These are phyloP conservation scores for Bipolaris cookei DNA, from an alignment of 2,329 filamentous ascomycete genomes.

Conservation along the genomic window DNA sequence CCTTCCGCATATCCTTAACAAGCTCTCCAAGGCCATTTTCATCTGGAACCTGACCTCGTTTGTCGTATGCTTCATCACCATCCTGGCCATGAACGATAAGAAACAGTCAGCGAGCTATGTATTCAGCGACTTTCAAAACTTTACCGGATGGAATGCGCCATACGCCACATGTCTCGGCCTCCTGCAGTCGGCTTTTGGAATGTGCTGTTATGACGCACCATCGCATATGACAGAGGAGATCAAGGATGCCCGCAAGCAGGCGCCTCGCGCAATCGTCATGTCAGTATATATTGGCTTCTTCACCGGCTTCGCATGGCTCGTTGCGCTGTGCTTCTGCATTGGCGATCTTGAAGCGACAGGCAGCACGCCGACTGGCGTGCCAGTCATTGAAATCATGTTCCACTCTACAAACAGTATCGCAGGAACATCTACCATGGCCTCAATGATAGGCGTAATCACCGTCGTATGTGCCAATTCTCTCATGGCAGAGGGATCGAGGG, in stretches of 20 bases:
- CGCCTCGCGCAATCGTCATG: conserved; percentile 53
- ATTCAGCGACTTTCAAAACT: conserved; percentile 62
- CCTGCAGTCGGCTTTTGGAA: conserved; percentile 61
- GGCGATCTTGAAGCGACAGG: conserved; percentile 56
- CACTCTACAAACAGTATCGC: conserved; percentile 56
- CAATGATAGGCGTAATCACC: conserved; percentile 58
- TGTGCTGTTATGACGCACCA: conserved; percentile 60
- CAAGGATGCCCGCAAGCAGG: conserved; percentile 58
- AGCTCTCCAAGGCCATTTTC: conserved; percentile 58
- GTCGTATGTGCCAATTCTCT: conserved; percentile 55
- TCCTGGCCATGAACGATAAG: conserved; percentile 61
- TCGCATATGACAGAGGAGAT: conserved; percentile 64
- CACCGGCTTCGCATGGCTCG: conserved; percentile 49
- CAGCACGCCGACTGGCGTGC: conserved; percentile 56
- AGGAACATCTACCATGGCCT: conserved; percentile 55
- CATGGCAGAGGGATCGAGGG: conserved; percentile 56
- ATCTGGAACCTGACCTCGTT: conserved; percentile 63
- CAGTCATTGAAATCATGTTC: conserved; percentile 61
- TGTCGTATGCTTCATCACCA: conserved; percentile 58
- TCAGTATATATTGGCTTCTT: conserved; percentile 51
- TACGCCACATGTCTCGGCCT: conserved; percentile 62
- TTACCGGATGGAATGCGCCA: conserved; percentile 58
- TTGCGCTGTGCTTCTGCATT: conserved; percentile 51
- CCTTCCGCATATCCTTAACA: conserved; percentile 59
- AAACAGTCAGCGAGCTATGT: conserved; percentile 63